phyloP scores from a whole-genome alignment of 1,284 basidiomycete genomes.

The Entoloma clypeatum region DNA sequence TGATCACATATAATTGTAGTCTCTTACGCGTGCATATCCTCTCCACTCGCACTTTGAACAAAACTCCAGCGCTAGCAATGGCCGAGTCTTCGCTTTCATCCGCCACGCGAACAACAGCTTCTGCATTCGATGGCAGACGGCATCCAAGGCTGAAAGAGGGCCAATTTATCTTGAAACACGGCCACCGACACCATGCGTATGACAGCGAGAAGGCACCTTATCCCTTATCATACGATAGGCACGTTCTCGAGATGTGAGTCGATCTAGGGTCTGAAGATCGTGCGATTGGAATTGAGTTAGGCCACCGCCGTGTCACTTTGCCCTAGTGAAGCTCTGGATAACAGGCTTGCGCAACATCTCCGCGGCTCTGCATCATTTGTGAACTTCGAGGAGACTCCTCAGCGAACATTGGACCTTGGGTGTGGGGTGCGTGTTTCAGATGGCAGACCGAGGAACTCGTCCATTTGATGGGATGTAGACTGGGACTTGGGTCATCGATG shows the following conservation, averaged over 20 bases:
- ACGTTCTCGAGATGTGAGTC: slow-evolving; percentile 63
- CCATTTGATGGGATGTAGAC: slow-evolving; percentile 38
- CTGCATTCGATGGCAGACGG: slow-evolving; percentile 31
- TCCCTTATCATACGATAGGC: slow-evolving; percentile 62
- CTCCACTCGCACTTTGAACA: background rate
- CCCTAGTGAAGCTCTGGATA: slow-evolving; percentile 55
- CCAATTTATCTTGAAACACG: slow-evolving; percentile 54
- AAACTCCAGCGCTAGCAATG: too few relatives aligned
- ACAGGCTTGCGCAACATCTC: slow-evolving; percentile 46
- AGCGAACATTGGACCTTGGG: slow-evolving; percentile 60
- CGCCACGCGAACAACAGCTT: slow-evolving; percentile 13
- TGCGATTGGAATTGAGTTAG: slow-evolving; percentile 10
- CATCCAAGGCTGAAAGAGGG: slow-evolving; percentile 47
- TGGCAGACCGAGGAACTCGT: background rate
- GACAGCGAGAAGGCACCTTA: slow-evolving; percentile 74
- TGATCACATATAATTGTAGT: slow-evolving; percentile 15
- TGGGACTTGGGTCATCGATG: slow-evolving; percentile 68
- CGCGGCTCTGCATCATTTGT: slow-evolving; percentile 53
- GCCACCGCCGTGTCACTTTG: too few relatives aligned
- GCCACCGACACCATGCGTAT: slow-evolving; percentile 60
- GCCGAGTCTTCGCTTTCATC: slow-evolving; percentile 15
- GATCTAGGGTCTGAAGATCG: slow-evolving; percentile 6
- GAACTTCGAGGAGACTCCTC: slow-evolving; percentile 45
- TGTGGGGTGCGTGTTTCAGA: slow-evolving; percentile 51
- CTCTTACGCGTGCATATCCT: slow-evolving; percentile 6